These are phyloP conservation scores for Nemophila menziesii DNA, from an alignment of 257 asterid species.

Conservation along the genomic window DNA sequence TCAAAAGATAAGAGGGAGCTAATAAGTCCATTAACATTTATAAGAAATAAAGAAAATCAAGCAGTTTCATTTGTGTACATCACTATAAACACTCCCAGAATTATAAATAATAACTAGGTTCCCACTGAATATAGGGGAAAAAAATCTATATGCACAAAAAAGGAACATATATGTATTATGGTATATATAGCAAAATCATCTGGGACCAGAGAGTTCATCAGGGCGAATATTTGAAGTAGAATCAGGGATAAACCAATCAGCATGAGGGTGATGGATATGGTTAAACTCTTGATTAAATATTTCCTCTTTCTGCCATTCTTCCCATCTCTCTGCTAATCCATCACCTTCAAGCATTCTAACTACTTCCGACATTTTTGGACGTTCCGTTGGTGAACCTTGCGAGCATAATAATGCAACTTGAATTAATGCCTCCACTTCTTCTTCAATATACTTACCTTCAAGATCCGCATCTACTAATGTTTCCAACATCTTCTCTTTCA, in stretches of 20 bases:
- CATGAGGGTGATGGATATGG: conserved; percentile 28
- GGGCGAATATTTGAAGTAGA: conserved; percentile 61
- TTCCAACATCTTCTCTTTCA: conserved; percentile 68
- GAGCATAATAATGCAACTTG: conserved; percentile 94
- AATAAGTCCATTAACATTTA: no score
- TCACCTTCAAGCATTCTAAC: conserved; percentile 93
- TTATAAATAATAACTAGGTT: conserved; percentile 13
- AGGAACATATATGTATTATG: conserved; percentile 8
- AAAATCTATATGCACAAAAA: conserved; percentile 26
- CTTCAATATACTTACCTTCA: conserved; percentile 50
- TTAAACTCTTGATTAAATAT: conserved; percentile 56
- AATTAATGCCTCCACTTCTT: conserved; percentile 73
- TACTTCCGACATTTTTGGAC: conserved; percentile 92
- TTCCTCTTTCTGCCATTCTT: conserved; percentile 91
- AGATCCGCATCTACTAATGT: conserved; percentile 68
- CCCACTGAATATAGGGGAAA: conserved; percentile 2
- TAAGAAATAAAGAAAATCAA: not conserved
- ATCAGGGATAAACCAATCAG: conserved; percentile 55
- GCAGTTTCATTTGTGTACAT: no score
- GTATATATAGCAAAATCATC: conserved; percentile 24
- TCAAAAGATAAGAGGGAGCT: no score
- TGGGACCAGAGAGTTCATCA: conserved; percentile 83
- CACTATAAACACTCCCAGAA: conserved; percentile 18
- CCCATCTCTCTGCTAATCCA: conserved; percentile 96
- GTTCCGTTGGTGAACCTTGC: conserved; percentile 53